phyloP scores from a whole-genome alignment of 192 early-diverging fungal genomes.

The Linnemannia schmuckeri region DNA sequence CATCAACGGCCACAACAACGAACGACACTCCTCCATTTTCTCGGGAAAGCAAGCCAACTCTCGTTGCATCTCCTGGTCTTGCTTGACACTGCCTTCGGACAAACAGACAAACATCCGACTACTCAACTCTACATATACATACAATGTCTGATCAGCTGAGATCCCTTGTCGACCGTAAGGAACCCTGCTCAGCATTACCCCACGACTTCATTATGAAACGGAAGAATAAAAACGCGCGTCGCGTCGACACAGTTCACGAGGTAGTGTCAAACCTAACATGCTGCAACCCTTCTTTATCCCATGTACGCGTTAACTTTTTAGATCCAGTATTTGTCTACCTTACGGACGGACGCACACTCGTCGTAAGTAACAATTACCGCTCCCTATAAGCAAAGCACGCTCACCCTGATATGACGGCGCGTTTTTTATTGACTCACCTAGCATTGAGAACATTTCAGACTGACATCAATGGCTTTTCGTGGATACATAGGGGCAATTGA shows the following conservation, averaged over 20 bases:
- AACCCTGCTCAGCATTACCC: not conserved
- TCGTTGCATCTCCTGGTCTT: not conserved
- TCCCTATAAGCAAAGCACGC: no score
- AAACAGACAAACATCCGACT: not conserved
- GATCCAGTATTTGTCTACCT: constrained; percentile 50
- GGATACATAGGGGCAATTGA: constrained; percentile 29
- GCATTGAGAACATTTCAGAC: not conserved
- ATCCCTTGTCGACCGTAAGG: constrained; percentile 41
- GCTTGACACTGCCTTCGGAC: not conserved
- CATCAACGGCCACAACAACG: not conserved
- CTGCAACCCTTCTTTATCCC: not conserved
- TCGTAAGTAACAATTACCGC: constrained; percentile 20
- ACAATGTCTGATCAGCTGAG: constrained; percentile 43
- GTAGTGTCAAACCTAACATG: not conserved
- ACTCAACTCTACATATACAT: not conserved
- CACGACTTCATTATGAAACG: not conserved
- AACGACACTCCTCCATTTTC: not conserved
- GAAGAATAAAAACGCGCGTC: not conserved
- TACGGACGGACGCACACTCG: constrained; percentile 38
- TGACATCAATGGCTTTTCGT: not conserved
- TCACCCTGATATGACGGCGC: no score
- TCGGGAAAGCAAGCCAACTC: not conserved
- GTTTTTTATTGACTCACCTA: not conserved
- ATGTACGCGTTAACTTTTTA: not conserved
- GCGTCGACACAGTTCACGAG: not conserved